Evolutionary conservation across 2,329 filamentous ascomycete species (phyloP), one percentile per base, ranked within the genome.

Genomic region (Penicillium sp.): DNA sequence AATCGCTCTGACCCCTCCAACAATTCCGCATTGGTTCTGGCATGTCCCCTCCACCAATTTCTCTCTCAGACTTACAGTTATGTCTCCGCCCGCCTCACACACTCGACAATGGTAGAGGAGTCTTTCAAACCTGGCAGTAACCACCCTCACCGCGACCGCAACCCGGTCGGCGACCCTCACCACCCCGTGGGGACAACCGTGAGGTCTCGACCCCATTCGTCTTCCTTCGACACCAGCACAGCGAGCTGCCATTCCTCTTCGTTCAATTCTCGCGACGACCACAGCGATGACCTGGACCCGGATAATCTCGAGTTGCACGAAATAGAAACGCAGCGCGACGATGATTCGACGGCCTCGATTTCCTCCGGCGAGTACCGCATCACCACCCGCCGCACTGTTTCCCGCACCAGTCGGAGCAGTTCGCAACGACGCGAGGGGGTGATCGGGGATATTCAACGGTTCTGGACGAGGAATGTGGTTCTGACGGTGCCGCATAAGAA

Each of bases 361-460:
- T 77, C 76, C 0, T 77, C 75, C 0, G 73, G 70, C 0, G 76
- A 78, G 53, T 71, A 70, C 53, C 71, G 71, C 5, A 41, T 71
- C 23, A 63, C 68, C 2, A 64, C 71, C 13, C 63, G 64, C 35
- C 72, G 69, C 3, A 74, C 70, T 4, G 48, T 61, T 0, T 72
- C 71, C 5, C 69, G 64, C 2, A 47, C 67, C n/a, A 68, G 55
- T 55, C 58, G 63, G 47, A 64, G 48, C 23, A 64, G 35, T 53
- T 61, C 58, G 55, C 30, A 30, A 35, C 44, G 60, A 63, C 55
- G 55, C 15, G 67, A 68, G 82, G 88, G 30, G 88, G 90, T 1
- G 74, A 81, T 17, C 86, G 88, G 29, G 83, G 86, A 67, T 91
- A 93, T 79, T 81, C 87, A 60, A 87, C 94, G 71, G 86, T 98